Base-by-base conservation (phyloP, 345 rosid genomes). In the Balakata baccata region DNA sequence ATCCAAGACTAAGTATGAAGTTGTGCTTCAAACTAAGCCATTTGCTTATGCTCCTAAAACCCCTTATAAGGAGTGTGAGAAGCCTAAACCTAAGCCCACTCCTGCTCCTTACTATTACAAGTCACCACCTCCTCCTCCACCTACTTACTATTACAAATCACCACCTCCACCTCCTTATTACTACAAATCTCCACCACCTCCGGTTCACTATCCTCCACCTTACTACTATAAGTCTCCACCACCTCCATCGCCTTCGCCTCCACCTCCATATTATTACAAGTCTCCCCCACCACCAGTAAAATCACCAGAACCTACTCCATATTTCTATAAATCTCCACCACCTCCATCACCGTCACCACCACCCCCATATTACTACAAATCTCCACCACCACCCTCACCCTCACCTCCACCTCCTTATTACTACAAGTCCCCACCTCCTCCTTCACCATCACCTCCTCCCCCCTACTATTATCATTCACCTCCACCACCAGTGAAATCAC, bases 11-110 rank as follows among this genome's bases (percentile, higher is more conserved):
- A 22, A 78, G 41, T 23, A 73, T 18, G 77, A 67, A 63, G 77
- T 73, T 68, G 81, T 78, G 8, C 73, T 78, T 39, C 71, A 23
- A 0, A 78, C 64, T 22, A 53, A 79, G 74, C 23, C 82, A 0
- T 82, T 82, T 66, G 85, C 85, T 69, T 82, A 71, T 70, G 85
- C 78, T 43, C 67, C 85, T 0, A 79, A 69, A 63, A 78, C 50
- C 10, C 73, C 73, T 8, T 72, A 82, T 20, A 22, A 46, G 7
- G 76, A 82, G 73, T 82, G 85, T 52, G 25, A 72, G 10, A 79
- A 69, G 69, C 50, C 69, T 0, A 75, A 64, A 54, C 51, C 70
- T 0, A 47, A 59, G 49, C 77, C 77, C 13, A 68, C 66, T 4
- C 81, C 81, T 16, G 22, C 76, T 59, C 74, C 81, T 23, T 75